Evolutionary conservation across 108 stramenopile species (phyloP).

Genomic region (Parietichytrium sp.): DNA sequence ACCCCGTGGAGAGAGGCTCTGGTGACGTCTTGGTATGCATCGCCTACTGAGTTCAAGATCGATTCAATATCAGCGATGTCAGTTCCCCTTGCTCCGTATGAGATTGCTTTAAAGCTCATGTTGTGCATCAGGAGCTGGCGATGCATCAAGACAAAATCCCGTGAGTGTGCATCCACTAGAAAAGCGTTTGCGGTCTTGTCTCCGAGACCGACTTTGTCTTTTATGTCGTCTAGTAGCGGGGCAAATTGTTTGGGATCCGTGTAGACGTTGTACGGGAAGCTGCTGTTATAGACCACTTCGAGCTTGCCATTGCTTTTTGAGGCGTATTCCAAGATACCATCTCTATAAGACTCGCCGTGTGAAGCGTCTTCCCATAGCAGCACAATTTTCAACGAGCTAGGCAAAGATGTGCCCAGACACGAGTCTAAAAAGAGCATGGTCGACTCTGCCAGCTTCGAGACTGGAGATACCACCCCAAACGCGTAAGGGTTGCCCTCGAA

Average conservation of each 20-base stretch:
- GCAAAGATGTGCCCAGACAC: neutral
- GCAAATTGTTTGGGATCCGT: neutral
- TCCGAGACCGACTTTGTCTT: neutral
- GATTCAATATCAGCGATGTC: neutral
- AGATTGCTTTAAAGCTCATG: neutral
- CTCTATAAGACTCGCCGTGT: slow-evolving; percentile 3
- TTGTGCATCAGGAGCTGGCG: neutral
- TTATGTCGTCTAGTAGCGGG: neutral
- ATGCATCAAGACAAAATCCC: neutral
- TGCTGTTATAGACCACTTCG: neutral
- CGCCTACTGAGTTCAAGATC: neutral
- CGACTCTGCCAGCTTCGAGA: neutral
- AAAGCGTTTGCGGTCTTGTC: neutral
- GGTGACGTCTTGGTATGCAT: neutral
- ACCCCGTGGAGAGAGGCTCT: neutral
- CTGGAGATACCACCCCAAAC: neutral
- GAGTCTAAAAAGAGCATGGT: neutral
- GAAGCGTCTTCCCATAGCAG: neutral
- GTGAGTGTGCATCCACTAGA: neutral
- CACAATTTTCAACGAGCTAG: neutral
- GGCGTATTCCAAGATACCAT: neutral
- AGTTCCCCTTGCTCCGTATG: slow-evolving; percentile 10
- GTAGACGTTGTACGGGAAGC: neutral
- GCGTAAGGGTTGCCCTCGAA: neutral
- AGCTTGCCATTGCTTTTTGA: neutral